Evolutionary conservation across 768 basidiomycete species (phyloP).

Genomic region (Pulveroboletus sp.): DNA sequence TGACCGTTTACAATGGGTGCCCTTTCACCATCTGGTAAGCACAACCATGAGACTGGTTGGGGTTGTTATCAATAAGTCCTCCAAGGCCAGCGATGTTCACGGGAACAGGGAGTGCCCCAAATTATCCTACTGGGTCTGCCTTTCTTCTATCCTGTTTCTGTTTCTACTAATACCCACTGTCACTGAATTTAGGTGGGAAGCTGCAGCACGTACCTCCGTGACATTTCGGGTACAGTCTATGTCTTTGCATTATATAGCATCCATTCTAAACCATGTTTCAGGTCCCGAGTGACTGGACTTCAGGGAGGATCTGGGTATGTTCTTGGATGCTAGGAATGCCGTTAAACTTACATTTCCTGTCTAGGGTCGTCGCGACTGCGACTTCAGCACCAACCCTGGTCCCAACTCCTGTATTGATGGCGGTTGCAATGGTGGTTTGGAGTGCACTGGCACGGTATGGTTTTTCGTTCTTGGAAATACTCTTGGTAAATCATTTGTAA

Average conservation of each 20-base stretch:
- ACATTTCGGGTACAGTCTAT: constrained; percentile 28
- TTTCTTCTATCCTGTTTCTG: background rate
- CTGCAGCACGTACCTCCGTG: constrained; percentile 23
- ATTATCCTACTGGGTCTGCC: constrained; percentile 44
- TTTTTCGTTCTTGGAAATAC: background rate
- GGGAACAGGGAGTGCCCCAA: constrained; percentile 48
- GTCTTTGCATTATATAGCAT: background rate
- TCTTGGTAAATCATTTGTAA: background rate
- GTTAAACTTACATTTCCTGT: background rate
- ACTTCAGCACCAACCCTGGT: constrained; percentile 53
- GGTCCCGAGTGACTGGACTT: constrained; percentile 64
- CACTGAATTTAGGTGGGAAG: constrained; percentile 34
- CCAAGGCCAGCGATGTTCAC: constrained; percentile 61
- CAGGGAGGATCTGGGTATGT: constrained; percentile 62
- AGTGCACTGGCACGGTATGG: constrained; percentile 57
- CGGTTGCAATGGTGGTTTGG: constrained; percentile 67
- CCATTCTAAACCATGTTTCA: background rate
- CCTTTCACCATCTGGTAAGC: constrained; percentile 67
- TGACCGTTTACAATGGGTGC: constrained; percentile 61
- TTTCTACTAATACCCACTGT: background rate
- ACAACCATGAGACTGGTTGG: background rate
- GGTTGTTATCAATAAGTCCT: background rate
- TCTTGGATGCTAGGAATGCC: background rate
- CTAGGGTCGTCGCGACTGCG: constrained; percentile 55
- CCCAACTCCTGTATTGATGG: constrained; percentile 59